A percentile compares a stretch with the other conserved stretches of the same genome.
Evolutionary conservation across 1,284 basidiomycete species (phyloP).

Genomic region (Ceratobasidium sp.): DNA sequence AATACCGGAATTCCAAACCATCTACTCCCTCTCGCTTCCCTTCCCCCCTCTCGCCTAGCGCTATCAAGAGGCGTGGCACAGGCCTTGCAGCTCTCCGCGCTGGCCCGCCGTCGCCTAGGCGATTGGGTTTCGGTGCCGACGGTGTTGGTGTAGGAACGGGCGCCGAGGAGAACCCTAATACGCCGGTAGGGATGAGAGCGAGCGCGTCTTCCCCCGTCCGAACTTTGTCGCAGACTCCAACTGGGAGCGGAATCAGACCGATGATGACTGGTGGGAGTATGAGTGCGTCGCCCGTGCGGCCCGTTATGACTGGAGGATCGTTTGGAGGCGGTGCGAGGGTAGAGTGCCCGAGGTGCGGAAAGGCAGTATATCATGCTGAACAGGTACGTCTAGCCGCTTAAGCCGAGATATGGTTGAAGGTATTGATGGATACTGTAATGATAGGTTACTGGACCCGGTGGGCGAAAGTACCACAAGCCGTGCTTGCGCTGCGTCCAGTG

Average conservation of each 20-base stretch:
- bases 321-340: slow-evolving; percentile 36
- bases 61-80: slow-evolving; percentile 32
- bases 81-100: slow-evolving; percentile 35
- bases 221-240: slow-evolving; percentile 37
- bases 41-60: slow-evolving; percentile 38
- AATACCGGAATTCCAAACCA: slow-evolving; percentile 19
- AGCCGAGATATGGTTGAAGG: not conserved
- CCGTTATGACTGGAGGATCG: slow-evolving; percentile 38
- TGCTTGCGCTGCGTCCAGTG: slow-evolving; percentile 81
- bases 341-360: slow-evolving; percentile 49
- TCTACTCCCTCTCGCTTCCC: slow-evolving; percentile 33
- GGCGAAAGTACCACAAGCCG: slow-evolving; percentile 80
- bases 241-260: slow-evolving; percentile 25
- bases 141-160: slow-evolving; percentile 15
- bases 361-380: slow-evolving; percentile 51
- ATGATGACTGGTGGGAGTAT: slow-evolving; percentile 46
- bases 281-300: slow-evolving; percentile 38
- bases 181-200: not conserved
- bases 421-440: slow-evolving; percentile 56
- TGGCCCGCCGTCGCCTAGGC: slow-evolving; percentile 35
- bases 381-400: slow-evolving; percentile 41
- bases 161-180: slow-evolving; percentile 9
- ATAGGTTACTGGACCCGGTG: slow-evolving; percentile 69
- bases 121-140: slow-evolving; percentile 18
- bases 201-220: slow-evolving; percentile 23